Percentiles rank a stretch among this genome's conserved stretches.
Evolutionary conservation across 169 alveolate genomes (phyloP).

Genomic region (Eimeria sp.): DNA sequence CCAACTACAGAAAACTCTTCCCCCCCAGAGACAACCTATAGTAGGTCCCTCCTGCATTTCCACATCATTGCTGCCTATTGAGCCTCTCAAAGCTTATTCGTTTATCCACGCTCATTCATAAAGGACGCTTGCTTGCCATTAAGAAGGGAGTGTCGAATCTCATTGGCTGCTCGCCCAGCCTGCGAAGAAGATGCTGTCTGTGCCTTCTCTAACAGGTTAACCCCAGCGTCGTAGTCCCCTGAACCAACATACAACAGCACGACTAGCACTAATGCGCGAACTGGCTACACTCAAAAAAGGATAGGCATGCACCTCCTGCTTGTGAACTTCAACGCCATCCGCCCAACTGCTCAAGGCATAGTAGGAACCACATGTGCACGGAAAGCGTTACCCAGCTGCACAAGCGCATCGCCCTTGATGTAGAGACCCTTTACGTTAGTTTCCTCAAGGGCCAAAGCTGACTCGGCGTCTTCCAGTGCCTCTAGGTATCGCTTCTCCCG

Average conservation of each 20-base stretch:
- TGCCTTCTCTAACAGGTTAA: conserved; percentile 48
- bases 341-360: background rate
- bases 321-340: background rate
- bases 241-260: background rate
- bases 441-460: conserved; percentile 90
- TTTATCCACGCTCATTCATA: background rate
- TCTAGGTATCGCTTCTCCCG: conserved; percentile 88
- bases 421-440: conserved; percentile 92
- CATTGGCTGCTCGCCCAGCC: conserved; percentile 53
- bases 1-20: background rate
- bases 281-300: background rate
- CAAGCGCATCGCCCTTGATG: conserved; percentile 91
- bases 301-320: background rate
- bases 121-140: conserved; percentile 7
- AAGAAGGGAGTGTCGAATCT: conserved; percentile 63
- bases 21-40: background rate
- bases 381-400: conserved; percentile 87
- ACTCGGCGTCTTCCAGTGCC: conserved; percentile 90
- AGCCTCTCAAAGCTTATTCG: background rate
- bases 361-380: background rate
- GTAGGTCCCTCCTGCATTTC: background rate
- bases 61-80: background rate
- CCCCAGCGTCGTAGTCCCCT: conserved; percentile 56
- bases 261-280: background rate
- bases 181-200: conserved; percentile 48